Base-by-base conservation (phyloP, 768 basidiomycete genomes). In the Harrya chromipes region DNA sequence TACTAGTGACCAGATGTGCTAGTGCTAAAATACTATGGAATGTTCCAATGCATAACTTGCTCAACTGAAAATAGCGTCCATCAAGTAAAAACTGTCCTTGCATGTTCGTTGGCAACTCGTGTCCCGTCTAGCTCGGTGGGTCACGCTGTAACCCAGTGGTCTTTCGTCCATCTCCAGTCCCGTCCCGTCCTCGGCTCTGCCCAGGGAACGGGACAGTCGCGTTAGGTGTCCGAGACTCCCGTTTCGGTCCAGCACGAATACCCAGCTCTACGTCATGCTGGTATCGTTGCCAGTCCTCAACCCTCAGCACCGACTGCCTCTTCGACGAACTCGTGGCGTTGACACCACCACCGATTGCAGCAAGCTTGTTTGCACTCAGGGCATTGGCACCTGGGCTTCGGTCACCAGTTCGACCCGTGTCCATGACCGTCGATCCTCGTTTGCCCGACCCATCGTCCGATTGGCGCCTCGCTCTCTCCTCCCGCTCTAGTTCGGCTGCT, bases 281-380 rank as follows among this genome's bases (percentile, higher is more conserved):
- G 58, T 83, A 77, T 55, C 79, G 78, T 67, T 88, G 84, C 89
- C 90, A 91, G 63, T 90, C 89, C 65, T 90, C 86, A 35, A 91
- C 89, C 64, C 90, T 89, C 74, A 90, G 67, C 63, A 77, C 81
- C 36, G 87, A 89, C 66, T 84, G 65, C 40, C 86, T 80, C 58
- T 79, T 82, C 38, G 84, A 81, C 31, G 79, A 72, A 24, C 71
- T 62, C 13, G 65, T n/a, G 12, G 36, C 50, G 29, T 59, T 56
- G 3, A 47, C 40, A 14, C 68, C 70, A 20, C 70, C 69, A 5
- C 62, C 56, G 43, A 73, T 61, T 23, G 66, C 60, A 38, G 76
- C 80, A 13, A 90, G 73, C 64, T 77, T 78, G 61, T 84, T 80
- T 10, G 78, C 82, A 58, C 84, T 89, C 65, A 80, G 60, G 9